phyloP scores from a whole-genome alignment of 2,329 filamentous ascomycete species.

The Hypocreales sp. region DNA sequence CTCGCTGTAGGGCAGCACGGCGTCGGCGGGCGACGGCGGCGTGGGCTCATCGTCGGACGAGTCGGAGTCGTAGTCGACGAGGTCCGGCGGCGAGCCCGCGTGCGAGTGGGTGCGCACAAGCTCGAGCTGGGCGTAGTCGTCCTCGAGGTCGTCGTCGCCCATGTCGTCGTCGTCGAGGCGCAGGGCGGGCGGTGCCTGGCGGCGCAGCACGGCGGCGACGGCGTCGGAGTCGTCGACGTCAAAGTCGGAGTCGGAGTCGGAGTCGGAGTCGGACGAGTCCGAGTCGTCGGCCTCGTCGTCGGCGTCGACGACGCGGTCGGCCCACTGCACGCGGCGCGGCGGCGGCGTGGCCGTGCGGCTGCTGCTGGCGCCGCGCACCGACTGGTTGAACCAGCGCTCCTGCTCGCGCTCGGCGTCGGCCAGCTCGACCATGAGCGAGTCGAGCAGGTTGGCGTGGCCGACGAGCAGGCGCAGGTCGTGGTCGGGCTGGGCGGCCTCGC shows the following conservation, averaged over 20 bases:
- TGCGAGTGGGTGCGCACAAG: constrained; percentile 56
- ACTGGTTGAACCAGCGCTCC: constrained; percentile 96
- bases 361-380: constrained; percentile 58
- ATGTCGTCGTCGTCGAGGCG: constrained; percentile 29
- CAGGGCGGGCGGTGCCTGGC: constrained; percentile 10
- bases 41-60: constrained; percentile 62
- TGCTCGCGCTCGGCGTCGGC: constrained; percentile 91
- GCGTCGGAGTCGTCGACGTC: constrained; percentile 35
- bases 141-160: constrained; percentile 40
- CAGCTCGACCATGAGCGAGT: constrained; percentile 82
- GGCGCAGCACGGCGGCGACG: constrained; percentile 27
- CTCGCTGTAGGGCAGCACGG: constrained; percentile 42
- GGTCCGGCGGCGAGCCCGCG: constrained; percentile 50
- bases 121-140: constrained; percentile 49
- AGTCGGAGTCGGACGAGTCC: constrained; percentile 25
- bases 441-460: constrained; percentile 95
- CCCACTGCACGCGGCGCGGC: constrained; percentile 74
- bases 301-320: constrained; percentile 61
- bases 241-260: constrained; percentile 29
- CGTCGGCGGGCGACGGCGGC: constrained; percentile 52
- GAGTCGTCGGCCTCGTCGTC: constrained; percentile 51
- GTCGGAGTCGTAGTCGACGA: constrained; percentile 54
- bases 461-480: constrained; percentile 93
- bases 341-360: no score
- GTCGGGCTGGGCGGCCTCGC: constrained; percentile 76